Conservation (phyloP, 352 stramenopile species). For the Pythium aquatile region DNA sequence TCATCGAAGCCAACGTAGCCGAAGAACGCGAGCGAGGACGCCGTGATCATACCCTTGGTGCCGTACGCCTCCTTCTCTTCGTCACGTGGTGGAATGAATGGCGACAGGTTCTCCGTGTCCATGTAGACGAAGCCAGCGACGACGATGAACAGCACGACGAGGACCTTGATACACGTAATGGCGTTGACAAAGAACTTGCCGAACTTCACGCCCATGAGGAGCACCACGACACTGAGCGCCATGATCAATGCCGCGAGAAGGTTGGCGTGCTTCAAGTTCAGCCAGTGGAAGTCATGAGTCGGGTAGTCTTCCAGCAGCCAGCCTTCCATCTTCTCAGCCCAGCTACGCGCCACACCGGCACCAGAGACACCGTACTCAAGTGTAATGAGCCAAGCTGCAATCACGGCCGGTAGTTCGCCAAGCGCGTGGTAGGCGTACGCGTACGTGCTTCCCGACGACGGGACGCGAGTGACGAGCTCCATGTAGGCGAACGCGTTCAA, state of each 20-base stretch:
- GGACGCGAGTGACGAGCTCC: constrained; percentile 82
- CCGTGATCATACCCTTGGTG: constrained; percentile 63
- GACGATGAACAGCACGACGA: constrained; percentile 91
- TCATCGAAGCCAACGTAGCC: constrained; percentile 94
- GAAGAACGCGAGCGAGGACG: constrained; percentile 90
- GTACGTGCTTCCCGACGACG: constrained; percentile 89
- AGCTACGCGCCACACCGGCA: constrained; percentile 89
- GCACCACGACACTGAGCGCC: constrained; percentile 58
- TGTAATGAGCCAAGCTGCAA: constrained; percentile 85
- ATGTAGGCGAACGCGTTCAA: constrained; percentile 87
- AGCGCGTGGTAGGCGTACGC: constrained; percentile 91
- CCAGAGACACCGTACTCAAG: constrained; percentile 91
- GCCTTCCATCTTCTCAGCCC: constrained; percentile 86
- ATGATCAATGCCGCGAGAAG: constrained; percentile 65
- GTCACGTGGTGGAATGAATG: constrained; percentile 61
- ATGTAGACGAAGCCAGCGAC: constrained; percentile 82
- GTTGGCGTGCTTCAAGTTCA: constrained; percentile 64
- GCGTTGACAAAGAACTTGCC: constrained; percentile 87
- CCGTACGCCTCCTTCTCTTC: constrained; percentile 35
- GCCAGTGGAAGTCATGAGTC: constrained; percentile 39
- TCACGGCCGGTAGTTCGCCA: constrained; percentile 88
- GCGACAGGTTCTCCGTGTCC: constrained; percentile 73
- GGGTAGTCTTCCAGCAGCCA: constrained; percentile 52
- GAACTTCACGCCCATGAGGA: constrained; percentile 82
- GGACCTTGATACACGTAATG: constrained; percentile 76